Evolutionary conservation across 345 rosid species (phyloP), one percentile per base, ranked within the genome.

Genomic region (Hypericum perforatum): DNA sequence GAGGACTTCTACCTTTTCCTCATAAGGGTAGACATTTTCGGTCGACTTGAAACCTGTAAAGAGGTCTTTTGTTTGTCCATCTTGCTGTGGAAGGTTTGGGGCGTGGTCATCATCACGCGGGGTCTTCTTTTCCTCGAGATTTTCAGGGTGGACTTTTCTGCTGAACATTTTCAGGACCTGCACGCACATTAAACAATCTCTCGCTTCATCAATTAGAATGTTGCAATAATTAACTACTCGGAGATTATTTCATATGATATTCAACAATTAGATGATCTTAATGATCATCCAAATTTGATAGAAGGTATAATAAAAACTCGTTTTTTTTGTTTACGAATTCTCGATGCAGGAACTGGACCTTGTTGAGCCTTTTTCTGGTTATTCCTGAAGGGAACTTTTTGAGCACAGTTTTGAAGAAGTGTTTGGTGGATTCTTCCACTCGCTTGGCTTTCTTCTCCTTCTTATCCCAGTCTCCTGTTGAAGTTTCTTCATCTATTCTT

Each of bases 131-230:
- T 37, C 69, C 65, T 72, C 66, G 13, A 80, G 59, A 53, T 59
- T 76, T 71, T 80, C 89, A 43, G 95, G 97, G 67, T 84, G 83
- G 16, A 90, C 75, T 73, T 90, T 90, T 54, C 77, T 73, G 52
- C 77, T 77, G 66, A 84, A 74, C 65, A 78, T 76, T 64, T 79
- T 80, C 45, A 63, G 75, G 63, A 84, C 75, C 97, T 90, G 76
- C 83, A 73, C 16, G 37, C 29, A 16, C 11, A 38, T 53, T 52
- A 16, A 46, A 57, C 52, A 13, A 52, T 40, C 40, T 39, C 52
- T 37, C 32, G 6, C 3, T 11, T 56, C 9, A 46, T 36, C 29
- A 45, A n/a, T n/a, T 6, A 15, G 37, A n/a, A 11, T 0, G 9
- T 38, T 9, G 12, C 39, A 29, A 7, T n/a, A 29, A 39, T 59